phyloP scores from a whole-genome alignment of 2,329 filamentous ascomycete genomes.

The Cladophialophora carrionii region DNA sequence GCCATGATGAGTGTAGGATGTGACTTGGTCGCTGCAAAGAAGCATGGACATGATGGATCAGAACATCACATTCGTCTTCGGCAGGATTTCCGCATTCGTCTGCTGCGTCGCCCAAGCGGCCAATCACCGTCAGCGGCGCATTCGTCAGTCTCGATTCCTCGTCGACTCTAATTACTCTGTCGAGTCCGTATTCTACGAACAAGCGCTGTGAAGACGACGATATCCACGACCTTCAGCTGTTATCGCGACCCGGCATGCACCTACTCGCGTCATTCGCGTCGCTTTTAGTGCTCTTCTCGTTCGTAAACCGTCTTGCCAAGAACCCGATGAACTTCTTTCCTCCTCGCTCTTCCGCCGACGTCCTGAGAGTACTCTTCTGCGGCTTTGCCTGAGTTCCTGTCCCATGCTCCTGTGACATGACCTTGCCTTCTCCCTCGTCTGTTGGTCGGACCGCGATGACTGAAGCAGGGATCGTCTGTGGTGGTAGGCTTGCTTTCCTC shows the following conservation, averaged over 20 bases:
- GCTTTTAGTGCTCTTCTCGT: slow-evolving; percentile 11
- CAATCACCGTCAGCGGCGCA: not conserved
- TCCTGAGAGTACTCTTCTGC: slow-evolving; percentile 18
- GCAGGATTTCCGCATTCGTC: not conserved
- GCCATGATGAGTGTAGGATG: slow-evolving; percentile 31
- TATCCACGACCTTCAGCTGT: not conserved
- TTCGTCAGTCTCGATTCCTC: not conserved
- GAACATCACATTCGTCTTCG: not conserved
- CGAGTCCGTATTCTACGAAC: not conserved
- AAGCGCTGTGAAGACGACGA: not conserved
- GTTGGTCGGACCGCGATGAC: slow-evolving; percentile 36
- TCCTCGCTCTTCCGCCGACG: slow-evolving; percentile 29
- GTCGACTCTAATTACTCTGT: not conserved
- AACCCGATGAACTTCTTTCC: slow-evolving; percentile 34
- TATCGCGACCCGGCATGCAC: not conserved
- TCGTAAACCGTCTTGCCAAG: slow-evolving; percentile 28
- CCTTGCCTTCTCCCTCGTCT: slow-evolving; percentile 25
- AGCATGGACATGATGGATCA: not conserved
- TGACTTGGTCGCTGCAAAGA: not conserved
- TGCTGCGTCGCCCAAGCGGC: no score
- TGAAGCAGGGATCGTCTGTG: slow-evolving; percentile 26
- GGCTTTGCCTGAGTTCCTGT: slow-evolving; percentile 8
- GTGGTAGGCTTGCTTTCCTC: slow-evolving; percentile 26
- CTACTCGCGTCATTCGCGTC: not conserved
- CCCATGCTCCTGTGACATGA: slow-evolving; percentile 8